phyloP scores from a whole-genome alignment of 2,329 filamentous ascomycete genomes.

The Plenodomus lindquistii region DNA sequence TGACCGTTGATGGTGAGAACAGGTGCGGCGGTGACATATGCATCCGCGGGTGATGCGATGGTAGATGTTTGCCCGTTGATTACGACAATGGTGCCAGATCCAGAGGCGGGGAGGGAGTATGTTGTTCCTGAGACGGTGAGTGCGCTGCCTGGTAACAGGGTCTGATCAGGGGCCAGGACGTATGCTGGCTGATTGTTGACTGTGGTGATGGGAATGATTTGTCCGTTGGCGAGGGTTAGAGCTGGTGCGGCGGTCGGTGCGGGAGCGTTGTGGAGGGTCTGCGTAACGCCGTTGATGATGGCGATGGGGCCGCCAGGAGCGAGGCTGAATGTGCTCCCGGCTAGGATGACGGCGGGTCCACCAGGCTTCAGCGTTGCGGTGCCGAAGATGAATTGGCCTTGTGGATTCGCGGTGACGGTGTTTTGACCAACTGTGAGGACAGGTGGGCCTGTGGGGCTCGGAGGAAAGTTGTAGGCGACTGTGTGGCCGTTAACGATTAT shows the following conservation, averaged over 20 bases:
- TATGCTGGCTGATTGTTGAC: slow-evolving; percentile 29
- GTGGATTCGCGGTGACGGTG: slow-evolving; percentile 36
- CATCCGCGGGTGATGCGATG: background rate
- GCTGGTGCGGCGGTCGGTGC: slow-evolving; percentile 4
- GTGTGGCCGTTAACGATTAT: slow-evolving; percentile 37
- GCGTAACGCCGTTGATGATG: slow-evolving; percentile 34
- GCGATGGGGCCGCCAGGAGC: slow-evolving; percentile 18
- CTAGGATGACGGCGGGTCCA: slow-evolving; percentile 26
- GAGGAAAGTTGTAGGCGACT: slow-evolving; percentile 19
- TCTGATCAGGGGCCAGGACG: slow-evolving; percentile 25
- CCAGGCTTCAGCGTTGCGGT: slow-evolving; percentile 26
- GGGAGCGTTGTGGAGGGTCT: slow-evolving; percentile 17
- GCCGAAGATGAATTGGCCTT: slow-evolving; percentile 40
- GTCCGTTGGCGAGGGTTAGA: slow-evolving; percentile 13
- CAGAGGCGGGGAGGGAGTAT: slow-evolving; percentile 26
- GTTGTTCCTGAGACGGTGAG: slow-evolving; percentile 36
- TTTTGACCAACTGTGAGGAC: slow-evolving; percentile 31
- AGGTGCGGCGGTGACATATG: slow-evolving; percentile 19
- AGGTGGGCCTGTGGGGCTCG: slow-evolving; percentile 18
- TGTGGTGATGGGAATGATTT: slow-evolving; percentile 17
- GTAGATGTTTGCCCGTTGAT: slow-evolving; percentile 35
- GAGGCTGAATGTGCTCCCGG: slow-evolving; percentile 33
- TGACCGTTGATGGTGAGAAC: slow-evolving; percentile 32
- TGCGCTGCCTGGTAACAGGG: slow-evolving; percentile 31
- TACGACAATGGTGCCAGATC: slow-evolving; percentile 29